A percentile compares a stretch with the other conserved stretches of the same genome.
phyloP scores from a whole-genome alignment of 2,329 filamentous ascomycete species.

The Didymella pinodella region DNA sequence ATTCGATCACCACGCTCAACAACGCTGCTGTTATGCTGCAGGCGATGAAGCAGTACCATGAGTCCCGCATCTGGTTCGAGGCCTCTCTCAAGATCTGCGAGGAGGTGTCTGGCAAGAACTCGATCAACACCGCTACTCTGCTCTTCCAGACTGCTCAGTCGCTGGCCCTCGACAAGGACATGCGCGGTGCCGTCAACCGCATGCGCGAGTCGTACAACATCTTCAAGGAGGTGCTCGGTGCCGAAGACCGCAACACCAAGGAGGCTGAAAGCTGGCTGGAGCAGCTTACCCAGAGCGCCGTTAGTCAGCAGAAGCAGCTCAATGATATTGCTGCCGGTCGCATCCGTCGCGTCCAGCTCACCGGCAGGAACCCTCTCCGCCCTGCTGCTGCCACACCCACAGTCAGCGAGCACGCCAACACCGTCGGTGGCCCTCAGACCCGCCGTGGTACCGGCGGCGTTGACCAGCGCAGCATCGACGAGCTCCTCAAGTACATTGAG shows the following conservation, averaged over 20 bases:
- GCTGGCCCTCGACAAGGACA: slow-evolving; percentile 92
- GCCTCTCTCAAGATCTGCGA: slow-evolving; percentile 89
- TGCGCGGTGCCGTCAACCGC: slow-evolving; percentile 85
- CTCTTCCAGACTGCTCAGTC: slow-evolving; percentile 97
- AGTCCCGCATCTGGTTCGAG: slow-evolving; percentile 97
- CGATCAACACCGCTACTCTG: slow-evolving; percentile 91
- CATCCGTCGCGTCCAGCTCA: slow-evolving; percentile 75
- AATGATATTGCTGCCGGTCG: slow-evolving; percentile 81
- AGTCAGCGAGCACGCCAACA: slow-evolving; percentile 56
- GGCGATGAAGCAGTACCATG: slow-evolving; percentile 90
- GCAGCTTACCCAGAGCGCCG: slow-evolving; percentile 93
- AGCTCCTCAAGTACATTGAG: slow-evolving; percentile 94
- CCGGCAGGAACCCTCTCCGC: slow-evolving; percentile 60
- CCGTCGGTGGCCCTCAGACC: slow-evolving; percentile 50
- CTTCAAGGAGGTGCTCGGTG: slow-evolving; percentile 85
- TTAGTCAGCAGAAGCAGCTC: slow-evolving; percentile 90
- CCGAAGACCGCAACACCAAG: slow-evolving; percentile 96
- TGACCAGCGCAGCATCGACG: slow-evolving; percentile 87
- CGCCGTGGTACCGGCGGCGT: slow-evolving; percentile 53
- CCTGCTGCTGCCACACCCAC: slow-evolving; percentile 69
- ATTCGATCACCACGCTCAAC: slow-evolving; percentile 98
- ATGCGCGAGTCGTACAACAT: slow-evolving; percentile 98
- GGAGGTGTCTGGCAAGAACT: slow-evolving; percentile 85
- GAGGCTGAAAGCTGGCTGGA: slow-evolving; percentile 97
- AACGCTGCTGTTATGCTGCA: slow-evolving; percentile 99